These are phyloP conservation scores for Epichloe aotearoae DNA, from an alignment of 2,329 filamentous ascomycete genomes.

Conservation along the genomic window DNA sequence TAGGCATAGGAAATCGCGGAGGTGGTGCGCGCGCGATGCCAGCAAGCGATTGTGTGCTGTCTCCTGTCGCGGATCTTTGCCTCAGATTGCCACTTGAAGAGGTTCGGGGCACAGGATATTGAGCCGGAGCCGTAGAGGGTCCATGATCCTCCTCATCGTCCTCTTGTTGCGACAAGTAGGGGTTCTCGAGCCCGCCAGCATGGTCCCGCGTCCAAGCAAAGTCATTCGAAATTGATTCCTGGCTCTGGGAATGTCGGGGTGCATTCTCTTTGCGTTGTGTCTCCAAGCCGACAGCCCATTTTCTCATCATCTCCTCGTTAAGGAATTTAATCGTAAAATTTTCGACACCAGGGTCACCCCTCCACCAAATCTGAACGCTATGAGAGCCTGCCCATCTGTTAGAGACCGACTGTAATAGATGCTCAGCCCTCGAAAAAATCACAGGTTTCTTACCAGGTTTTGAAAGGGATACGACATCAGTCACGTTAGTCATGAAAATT, in stretches of 20 bases:
- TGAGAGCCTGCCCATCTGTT: conserved; percentile 56
- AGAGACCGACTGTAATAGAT: conserved; percentile 7
- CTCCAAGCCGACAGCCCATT: conserved; percentile 75
- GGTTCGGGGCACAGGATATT: conserved; percentile 24
- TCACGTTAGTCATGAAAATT: conserved; percentile 99
- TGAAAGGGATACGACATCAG: conserved; percentile 74
- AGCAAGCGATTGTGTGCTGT: conserved; percentile 47
- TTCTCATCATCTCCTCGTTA: conserved; percentile 85
- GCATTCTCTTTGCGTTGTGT: conserved; percentile 54
- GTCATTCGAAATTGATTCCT: conserved; percentile 48
- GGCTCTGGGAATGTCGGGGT: conserved; percentile 31
- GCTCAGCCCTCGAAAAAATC: conserved; percentile 48
- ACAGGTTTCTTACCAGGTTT: conserved; percentile 58
- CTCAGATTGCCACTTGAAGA: conserved; percentile 63
- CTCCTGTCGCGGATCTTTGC: conserved; percentile 62
- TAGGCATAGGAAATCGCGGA: conserved; percentile 57
- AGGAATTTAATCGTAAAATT: conserved; percentile 91
- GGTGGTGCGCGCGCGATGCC: conserved; percentile 47
- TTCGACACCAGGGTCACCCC: conserved; percentile 86
- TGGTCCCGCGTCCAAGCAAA: conserved; percentile 70
- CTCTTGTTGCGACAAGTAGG: conserved; percentile 51
- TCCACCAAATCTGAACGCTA: conserved; percentile 97
- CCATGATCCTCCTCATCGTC: conserved; percentile 47
- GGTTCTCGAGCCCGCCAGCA: conserved; percentile 59
- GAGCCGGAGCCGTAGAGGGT: conserved; percentile 22